phyloP scores from a whole-genome alignment of 1,284 basidiomycete genomes.

The Trichosporon asahii region DNA sequence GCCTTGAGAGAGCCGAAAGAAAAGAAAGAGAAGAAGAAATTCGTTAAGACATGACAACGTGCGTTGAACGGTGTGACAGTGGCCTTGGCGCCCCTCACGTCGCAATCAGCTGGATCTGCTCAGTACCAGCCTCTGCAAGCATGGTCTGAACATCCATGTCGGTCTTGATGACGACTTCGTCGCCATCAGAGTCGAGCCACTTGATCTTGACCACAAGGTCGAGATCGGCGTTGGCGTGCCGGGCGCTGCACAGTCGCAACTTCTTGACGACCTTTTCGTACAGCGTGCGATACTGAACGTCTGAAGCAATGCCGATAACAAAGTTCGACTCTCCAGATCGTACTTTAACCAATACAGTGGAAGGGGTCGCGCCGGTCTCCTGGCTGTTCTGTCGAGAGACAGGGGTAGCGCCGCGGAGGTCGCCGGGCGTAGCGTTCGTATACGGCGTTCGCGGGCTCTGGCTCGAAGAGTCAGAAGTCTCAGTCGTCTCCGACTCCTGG shows the following conservation, averaged over 20 bases:
- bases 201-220: slow-evolving; percentile 58
- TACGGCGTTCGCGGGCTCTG: slow-evolving; percentile 54
- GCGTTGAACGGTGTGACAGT: background rate
- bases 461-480: slow-evolving; percentile 48
- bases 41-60: slow-evolving; percentile 8
- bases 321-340: slow-evolving; percentile 58
- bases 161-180: slow-evolving; percentile 44
- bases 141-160: slow-evolving; percentile 47
- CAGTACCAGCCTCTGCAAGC: slow-evolving; percentile 34
- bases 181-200: slow-evolving; percentile 46
- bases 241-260: slow-evolving; percentile 78
- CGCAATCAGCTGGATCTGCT: slow-evolving; percentile 28
- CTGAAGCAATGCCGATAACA: slow-evolving; percentile 78
- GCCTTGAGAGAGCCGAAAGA: background rate
- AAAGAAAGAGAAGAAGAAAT: background rate
- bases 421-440: slow-evolving; percentile 57
- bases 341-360: slow-evolving; percentile 70
- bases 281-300: slow-evolving; percentile 72
- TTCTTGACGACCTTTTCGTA: slow-evolving; percentile 88
- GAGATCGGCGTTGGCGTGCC: slow-evolving; percentile 68
- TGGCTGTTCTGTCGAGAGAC: slow-evolving; percentile 38
- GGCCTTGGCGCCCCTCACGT: background rate
- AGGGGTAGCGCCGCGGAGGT: slow-evolving; percentile 30
- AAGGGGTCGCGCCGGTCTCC: slow-evolving; percentile 16
- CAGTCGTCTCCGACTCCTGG: slow-evolving; percentile 44